Evolutionary conservation across 257 asterid genomes (phyloP).

Genomic region (Eucommia ulmoides): DNA sequence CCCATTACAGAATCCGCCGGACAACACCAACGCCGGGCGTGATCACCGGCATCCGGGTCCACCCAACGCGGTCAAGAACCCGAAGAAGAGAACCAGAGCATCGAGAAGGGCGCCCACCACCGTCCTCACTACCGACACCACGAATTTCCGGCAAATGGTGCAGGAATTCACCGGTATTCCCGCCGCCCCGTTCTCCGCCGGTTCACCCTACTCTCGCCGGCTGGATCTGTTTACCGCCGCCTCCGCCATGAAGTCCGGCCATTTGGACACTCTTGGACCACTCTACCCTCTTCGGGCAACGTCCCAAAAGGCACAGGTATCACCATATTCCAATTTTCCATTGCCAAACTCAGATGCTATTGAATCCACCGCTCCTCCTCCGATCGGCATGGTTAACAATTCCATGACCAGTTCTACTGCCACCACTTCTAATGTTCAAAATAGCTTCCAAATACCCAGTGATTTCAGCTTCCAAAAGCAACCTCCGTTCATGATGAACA

Average conservation of each 20-base stretch:
- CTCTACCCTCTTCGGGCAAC: neutral
- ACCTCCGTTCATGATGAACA: neutral
- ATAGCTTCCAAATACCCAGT: neutral
- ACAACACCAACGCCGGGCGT: neutral
- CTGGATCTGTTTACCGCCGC: constrained; percentile 9
- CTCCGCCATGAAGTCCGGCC: neutral
- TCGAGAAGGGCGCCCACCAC: constrained; percentile 17
- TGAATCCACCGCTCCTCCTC: no score
- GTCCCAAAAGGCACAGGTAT: neutral
- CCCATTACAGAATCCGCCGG: neutral
- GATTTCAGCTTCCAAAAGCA: no score
- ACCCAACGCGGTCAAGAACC: constrained; percentile 8
- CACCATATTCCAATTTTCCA: no score
- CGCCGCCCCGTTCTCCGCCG: constrained; percentile 5
- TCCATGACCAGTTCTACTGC: neutral
- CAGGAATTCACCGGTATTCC: constrained; percentile 20
- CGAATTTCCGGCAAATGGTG: constrained; percentile 16
- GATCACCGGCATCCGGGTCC: no score
- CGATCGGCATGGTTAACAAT: neutral
- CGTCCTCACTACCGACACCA: constrained; percentile 13
- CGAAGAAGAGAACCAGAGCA: constrained; percentile 13
- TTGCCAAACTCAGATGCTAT: no score
- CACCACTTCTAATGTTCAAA: neutral
- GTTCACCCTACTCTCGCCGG: constrained; percentile 6
- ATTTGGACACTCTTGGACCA: neutral